Evolutionary conservation across 2,329 filamentous ascomycete genomes (phyloP).

Genomic region (Beauveria sp.): DNA sequence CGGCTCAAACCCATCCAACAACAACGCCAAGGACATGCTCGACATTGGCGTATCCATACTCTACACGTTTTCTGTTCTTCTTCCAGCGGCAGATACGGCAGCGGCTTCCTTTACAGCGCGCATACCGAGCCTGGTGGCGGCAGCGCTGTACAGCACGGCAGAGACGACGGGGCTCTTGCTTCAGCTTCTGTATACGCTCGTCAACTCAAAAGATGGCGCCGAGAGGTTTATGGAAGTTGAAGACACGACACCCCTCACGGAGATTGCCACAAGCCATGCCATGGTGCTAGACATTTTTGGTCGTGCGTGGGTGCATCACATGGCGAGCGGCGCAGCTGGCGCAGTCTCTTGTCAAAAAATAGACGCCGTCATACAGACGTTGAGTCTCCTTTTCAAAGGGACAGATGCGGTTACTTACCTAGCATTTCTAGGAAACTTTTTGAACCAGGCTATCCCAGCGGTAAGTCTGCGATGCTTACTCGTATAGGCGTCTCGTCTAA

Average conservation of each 20-base stretch:
- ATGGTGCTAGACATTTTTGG: constrained; percentile 48
- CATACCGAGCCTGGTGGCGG: constrained; percentile 45
- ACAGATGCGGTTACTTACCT: constrained; percentile 55
- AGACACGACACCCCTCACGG: constrained; percentile 47
- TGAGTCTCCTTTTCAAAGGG: constrained; percentile 47
- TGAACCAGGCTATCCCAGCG: constrained; percentile 40
- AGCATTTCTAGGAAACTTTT: constrained; percentile 45
- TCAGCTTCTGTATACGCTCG: constrained; percentile 49
- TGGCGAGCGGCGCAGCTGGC: constrained; percentile 23
- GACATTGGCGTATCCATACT: constrained; percentile 56
- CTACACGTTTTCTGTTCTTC: constrained; percentile 51
- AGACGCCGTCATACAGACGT: constrained; percentile 36
- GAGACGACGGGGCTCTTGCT: constrained; percentile 47
- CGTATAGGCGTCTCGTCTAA: constrained; percentile 9
- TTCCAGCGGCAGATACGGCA: constrained; percentile 40
- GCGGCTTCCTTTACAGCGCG: constrained; percentile 43
- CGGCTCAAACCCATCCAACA: constrained; percentile 32
- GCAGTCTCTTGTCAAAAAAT: constrained; percentile 31
- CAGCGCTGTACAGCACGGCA: constrained; percentile 45
- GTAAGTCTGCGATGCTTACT: constrained; percentile 27
- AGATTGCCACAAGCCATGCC: constrained; percentile 47
- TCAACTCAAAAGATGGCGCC: constrained; percentile 44
- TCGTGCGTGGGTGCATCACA: constrained; percentile 48
- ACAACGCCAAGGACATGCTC: constrained; percentile 52
- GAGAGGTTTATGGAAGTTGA: constrained; percentile 38